These are phyloP conservation scores for Elaeagnus macrophylla DNA, from an alignment of 306 rosid genomes.

Conservation along the genomic window DNA sequence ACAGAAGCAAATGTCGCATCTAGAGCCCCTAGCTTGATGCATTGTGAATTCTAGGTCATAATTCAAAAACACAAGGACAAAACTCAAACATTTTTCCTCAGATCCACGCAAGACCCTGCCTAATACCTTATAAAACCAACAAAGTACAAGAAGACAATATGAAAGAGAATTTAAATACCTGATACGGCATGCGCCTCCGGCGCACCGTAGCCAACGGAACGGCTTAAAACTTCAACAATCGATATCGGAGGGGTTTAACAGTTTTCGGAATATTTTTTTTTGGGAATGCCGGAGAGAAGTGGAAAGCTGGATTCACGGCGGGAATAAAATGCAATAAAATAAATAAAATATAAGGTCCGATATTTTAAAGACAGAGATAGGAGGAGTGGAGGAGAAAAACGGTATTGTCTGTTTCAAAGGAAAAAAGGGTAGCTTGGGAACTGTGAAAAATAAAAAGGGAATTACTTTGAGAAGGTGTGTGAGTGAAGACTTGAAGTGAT, in stretches of 20 bases:
- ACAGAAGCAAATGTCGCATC: neutral
- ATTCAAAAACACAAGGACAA: neutral
- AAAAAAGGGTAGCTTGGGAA: neutral
- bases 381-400: neutral
- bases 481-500: too few relatives aligned
- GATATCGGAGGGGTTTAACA: conserved; percentile 12
- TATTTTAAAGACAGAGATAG: neutral
- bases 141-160: neutral
- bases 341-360: neutral
- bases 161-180: conserved; percentile 11
- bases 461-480: too few relatives aligned
- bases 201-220: neutral
- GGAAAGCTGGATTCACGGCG: conserved; percentile 5
- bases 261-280: conserved; percentile 11
- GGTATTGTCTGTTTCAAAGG: neutral
- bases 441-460: neutral
- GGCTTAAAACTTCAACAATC: neutral
- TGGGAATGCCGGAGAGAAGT: conserved; percentile 7
- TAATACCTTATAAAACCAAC: neutral
- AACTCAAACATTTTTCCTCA: neutral
- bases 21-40: conserved; percentile 20
- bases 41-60: conserved; percentile 19
- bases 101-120: conserved; percentile 19
- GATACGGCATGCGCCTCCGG: conserved; percentile 3
- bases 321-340: neutral